Conservation (phyloP, 768 basidiomycete genomes). For the Russula griseocarnosa region DNA sequence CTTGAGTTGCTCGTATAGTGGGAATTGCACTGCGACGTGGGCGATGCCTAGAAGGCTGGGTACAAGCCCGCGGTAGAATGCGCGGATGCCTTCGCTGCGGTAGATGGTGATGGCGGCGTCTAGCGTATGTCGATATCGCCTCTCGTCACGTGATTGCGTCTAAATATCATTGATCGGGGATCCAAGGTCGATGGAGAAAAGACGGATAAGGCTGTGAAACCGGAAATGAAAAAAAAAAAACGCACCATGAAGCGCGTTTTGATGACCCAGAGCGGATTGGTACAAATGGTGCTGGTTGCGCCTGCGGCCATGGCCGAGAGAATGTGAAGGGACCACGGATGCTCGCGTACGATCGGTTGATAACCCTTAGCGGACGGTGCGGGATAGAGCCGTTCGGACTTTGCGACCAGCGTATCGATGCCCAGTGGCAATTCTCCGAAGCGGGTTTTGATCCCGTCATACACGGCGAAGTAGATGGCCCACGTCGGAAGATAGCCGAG, state of each 20-base stretch:
- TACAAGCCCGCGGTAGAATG: slow-evolving; percentile 91
- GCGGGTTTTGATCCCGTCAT: slow-evolving; percentile 87
- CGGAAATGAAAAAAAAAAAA: background rate
- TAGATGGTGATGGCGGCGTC: slow-evolving; percentile 91
- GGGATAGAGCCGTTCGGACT: slow-evolving; percentile 58
- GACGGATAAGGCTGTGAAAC: no score
- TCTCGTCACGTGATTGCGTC: slow-evolving; percentile 80
- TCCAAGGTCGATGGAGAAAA: no score
- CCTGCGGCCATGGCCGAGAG: slow-evolving; percentile 95
- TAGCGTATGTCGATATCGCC: slow-evolving; percentile 80
- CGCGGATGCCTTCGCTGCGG: slow-evolving; percentile 75
- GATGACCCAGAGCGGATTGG: slow-evolving; percentile 97
- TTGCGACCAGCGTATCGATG: slow-evolving; percentile 28
- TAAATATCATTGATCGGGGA: slow-evolving; percentile 32
- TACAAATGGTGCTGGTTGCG: slow-evolving; percentile 86
- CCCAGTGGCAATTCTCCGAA: slow-evolving; percentile 67
- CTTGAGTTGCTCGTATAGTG: slow-evolving; percentile 92
- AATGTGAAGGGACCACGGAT: slow-evolving; percentile 85
- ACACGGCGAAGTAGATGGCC: slow-evolving; percentile 98
- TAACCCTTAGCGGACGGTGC: slow-evolving; percentile 84
- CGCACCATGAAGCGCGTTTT: slow-evolving; percentile 97
- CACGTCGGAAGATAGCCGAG: slow-evolving; percentile 97
- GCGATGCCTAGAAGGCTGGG: slow-evolving; percentile 91
- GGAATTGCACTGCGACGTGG: slow-evolving; percentile 97
- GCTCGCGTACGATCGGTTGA: slow-evolving; percentile 73